Base-by-base conservation (phyloP, 2,329 filamentous ascomycete genomes). In the Aschersonia sp. region DNA sequence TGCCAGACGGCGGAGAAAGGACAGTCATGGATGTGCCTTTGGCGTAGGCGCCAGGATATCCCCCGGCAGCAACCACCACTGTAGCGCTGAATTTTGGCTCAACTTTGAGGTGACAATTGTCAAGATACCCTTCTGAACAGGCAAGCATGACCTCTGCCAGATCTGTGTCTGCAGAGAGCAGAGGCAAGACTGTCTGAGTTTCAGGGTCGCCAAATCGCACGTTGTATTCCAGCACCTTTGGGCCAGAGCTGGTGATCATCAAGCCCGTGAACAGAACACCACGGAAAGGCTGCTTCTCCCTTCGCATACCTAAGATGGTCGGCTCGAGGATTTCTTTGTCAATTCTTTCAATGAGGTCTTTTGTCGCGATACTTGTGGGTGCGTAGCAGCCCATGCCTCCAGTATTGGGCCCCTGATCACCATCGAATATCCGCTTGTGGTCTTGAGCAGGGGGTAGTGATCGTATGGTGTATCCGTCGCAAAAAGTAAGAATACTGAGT, bases 361-460 rank as follows among this genome's bases (percentile, higher is more conserved):
- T 76, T 0, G 83, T 84, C 32, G 83, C 81, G 57, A 89, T 82
- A 53, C 79, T 84, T 1, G 89, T 94, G n/a, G 86, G 86, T 12
- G 89, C 88, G 65, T 97, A 97, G 61, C 88, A 95, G 46, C 92
- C 92, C 92, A 97, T 97, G 41, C 92, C 92, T 50, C 90, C 92
- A 2, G 92, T 97, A 68, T 97, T 97, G 39, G 88, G 86, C 1
- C 92, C 92, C 45, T 78, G 75, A 61, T 97, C 90, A 47, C 85
- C 87, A 58, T 98, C 92, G 47, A 85, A 85, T 54, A 94, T 88
- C 52, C 88, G 79, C 75, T 98, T 97, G 72, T 98, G 92, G 63
- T 97, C 92, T 65, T 98, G 92, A 2, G 90, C 90, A 1, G 92
- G 83, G 5, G 90, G 90, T 8, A 97, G 72, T 7, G 84, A 87